These are phyloP conservation scores for Fusarium phyllophilum DNA, from an alignment of 2,329 filamentous ascomycete species.

Conservation along the genomic window DNA sequence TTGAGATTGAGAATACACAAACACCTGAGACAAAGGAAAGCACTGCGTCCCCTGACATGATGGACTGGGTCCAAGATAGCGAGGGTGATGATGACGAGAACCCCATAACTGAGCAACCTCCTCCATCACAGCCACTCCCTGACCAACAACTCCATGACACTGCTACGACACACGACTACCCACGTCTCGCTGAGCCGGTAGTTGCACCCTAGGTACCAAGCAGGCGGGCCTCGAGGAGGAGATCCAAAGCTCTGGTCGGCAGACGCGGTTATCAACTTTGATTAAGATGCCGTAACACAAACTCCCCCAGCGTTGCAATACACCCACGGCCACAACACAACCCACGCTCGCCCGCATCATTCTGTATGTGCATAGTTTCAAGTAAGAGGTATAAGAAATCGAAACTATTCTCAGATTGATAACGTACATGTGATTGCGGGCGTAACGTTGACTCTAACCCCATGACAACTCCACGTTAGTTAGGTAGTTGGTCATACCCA, in stretches of 20 bases:
- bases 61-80: neutral
- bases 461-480: conserved; percentile 3
- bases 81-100: neutral
- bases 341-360: neutral
- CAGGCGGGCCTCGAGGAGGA: neutral
- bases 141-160: neutral
- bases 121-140: neutral
- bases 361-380: neutral
- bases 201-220: neutral
- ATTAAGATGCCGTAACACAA: conserved; percentile 3
- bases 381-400: conserved; percentile 6
- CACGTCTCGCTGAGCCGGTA: neutral
- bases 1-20: neutral
- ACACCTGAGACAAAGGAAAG: neutral
- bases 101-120: neutral
- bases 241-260: neutral
- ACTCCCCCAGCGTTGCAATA: neutral
- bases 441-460: neutral
- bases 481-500: neutral
- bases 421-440: conserved; percentile 16
- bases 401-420: conserved; percentile 1
- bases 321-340: neutral
- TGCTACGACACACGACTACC: neutral
- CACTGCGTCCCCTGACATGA: neutral
- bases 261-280: neutral